Evolutionary conservation across 208 protist species (phyloP).

Genomic region (Wallacemonas collosoma): DNA sequence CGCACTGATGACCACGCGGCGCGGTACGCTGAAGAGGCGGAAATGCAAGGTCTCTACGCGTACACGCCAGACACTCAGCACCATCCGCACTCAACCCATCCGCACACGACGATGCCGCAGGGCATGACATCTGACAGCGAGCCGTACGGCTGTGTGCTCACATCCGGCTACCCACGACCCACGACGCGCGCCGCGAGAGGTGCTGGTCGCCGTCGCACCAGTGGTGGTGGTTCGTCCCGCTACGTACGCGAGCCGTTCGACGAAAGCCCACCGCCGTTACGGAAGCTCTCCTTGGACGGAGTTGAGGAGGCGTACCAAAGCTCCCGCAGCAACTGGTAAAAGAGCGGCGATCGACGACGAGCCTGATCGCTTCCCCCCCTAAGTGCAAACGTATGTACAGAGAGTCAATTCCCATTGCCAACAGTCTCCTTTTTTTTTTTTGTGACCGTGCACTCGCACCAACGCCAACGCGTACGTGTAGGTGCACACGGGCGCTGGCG

Average conservation of each 20-base stretch:
- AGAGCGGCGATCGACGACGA: not conserved
- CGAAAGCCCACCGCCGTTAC: not conserved
- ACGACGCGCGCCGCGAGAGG: not conserved
- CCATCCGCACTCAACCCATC: not conserved
- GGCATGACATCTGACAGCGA: not conserved
- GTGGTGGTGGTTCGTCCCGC: not conserved
- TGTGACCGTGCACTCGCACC: no score
- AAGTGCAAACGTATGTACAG: not conserved
- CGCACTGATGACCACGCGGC: no score
- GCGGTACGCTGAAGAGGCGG: not conserved
- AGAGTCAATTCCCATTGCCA: not conserved
- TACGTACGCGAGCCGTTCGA: not conserved
- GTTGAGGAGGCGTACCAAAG: not conserved
- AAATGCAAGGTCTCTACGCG: not conserved
- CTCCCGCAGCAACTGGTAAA: not conserved
- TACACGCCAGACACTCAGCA: not conserved
- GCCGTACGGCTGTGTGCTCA: not conserved
- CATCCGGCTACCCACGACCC: not conserved
- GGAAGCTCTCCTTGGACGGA: conserved; percentile 2
- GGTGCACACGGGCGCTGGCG: no score
- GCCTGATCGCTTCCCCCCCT: no score
- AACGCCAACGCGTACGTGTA: no score
- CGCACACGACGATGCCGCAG: not conserved
- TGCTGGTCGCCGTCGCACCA: not conserved
- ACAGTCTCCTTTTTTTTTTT: not conserved